Evolutionary conservation across 2,329 filamentous ascomycete genomes (phyloP), one percentile per base, ranked within the genome.

Genomic region (Epichloe gansuensis): DNA sequence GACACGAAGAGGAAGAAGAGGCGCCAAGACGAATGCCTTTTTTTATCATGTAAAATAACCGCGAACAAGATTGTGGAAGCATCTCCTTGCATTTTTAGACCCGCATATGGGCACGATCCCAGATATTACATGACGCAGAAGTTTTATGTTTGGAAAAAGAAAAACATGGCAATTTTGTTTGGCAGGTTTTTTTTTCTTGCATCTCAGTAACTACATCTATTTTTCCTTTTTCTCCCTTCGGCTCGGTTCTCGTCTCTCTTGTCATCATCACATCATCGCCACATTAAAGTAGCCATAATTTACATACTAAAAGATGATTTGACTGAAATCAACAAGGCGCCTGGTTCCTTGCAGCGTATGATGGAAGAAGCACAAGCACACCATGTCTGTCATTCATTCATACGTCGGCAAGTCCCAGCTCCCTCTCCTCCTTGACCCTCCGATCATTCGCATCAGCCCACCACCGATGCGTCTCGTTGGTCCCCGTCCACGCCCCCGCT

Each of bases 401-500:
- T 39, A n/a, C 2, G 37, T 39, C 37, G 37, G 37, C 4, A 39
- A 77, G 64, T 9, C 72, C 72, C 35, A 53, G 63, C 12, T 60
- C 60, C 54, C 59, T 70, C 62, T 79, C 76, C 4, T 57, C 61
- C 4, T 50, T 57, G 56, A 67, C 68, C 60, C 77, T 70, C 56
- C 73, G 68, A 25, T 64, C 60, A 59, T 81, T 77, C 2, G 65
- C 63, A 25, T 73, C 71, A 15, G 72, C 67, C 80, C 79, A 83
- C 80, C 80, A 83, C 48, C 63, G 63, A 56, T 81, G 76, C 11
- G 72, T 73, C 62, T 73, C 73, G 1, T 75, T 72, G 3, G 63
- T 66, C 38, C 74, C 72, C 0, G 62, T 69, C 63, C 68, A 73
- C 39, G 70, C 64, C 2, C 75, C 13, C 67, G 58, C 2, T 60